Evolutionary conservation across 441 rosid genomes (phyloP).

Genomic region (Lepidium campestre): DNA sequence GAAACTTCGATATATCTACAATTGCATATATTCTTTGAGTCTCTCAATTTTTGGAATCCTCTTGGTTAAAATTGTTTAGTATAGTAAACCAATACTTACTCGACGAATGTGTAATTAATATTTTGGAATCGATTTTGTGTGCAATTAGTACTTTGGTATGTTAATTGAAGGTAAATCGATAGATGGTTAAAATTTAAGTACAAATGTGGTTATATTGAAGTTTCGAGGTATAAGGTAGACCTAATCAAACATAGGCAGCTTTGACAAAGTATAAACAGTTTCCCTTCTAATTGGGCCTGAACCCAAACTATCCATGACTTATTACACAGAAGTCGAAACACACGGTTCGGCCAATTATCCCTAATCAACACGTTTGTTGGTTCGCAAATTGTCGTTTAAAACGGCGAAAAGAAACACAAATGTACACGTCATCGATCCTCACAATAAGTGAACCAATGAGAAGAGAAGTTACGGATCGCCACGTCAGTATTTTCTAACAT

Average conservation of each 20-base stretch:
- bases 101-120: too few relatives aligned
- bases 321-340: not conserved
- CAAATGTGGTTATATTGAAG: too few relatives aligned
- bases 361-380: not conserved
- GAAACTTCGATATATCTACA: too few relatives aligned
- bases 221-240: too few relatives aligned
- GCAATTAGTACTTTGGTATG: too few relatives aligned
- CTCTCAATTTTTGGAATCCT: too few relatives aligned
- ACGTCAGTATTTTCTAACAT: not conserved
- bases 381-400: not conserved
- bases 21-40: too few relatives aligned
- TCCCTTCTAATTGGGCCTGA: not conserved
- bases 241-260: not conserved
- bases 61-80: too few relatives aligned
- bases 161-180: too few relatives aligned
- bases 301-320: not conserved
- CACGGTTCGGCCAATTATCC: not conserved
- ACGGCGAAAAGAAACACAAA: constrained; percentile 20
- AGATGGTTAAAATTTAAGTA: too few relatives aligned
- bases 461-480: constrained; percentile 8
- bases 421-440: constrained; percentile 19
- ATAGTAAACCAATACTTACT: too few relatives aligned
- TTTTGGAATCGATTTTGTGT: too few relatives aligned
- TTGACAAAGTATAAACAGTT: not conserved
- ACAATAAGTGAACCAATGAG: not conserved